Evolutionary conservation across 176 grass and related monocot genomes (phyloP), one percentile per base, ranked within the genome.

Genomic region (Carex myosuroides): DNA sequence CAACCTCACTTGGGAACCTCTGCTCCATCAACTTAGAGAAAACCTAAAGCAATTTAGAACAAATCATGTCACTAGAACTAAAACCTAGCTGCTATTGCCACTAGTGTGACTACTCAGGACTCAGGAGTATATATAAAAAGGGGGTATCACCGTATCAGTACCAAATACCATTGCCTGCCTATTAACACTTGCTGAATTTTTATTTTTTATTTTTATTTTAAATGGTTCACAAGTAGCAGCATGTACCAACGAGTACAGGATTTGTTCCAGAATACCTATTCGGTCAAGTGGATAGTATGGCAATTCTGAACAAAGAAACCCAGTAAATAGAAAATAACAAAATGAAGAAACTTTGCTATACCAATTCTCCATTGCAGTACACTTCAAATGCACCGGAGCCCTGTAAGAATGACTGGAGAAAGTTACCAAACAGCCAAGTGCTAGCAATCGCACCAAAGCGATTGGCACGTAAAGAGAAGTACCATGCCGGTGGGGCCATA

Each of bases 301-400:
- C 14, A 78, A 57, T 78, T 5, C 26, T 57, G 6, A 78, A 78
- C 6, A 58, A 86, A 60, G 11, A 64, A 72, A 42, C 41, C 22
- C 0, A 4, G 24, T 77, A 56, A 18, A 78, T 33, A 56, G 24
- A 78, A 78, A 78, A 78, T 29, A 57, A 54, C 33, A 73, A 76
- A 83, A 39, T 82, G 62, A 87, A 32, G 20, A 78, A 84, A 72
- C 85, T 33, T 78, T 55, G 48, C 72, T 17, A 81, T 98, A 98
- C 95, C 91, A 98, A 81, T 57, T 98, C 91, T 13, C 93, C 96
- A 17, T 98, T 90, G 88, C 89, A 98, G 85, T 88, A 95, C 86
- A 98, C 95, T 88, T 98, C 95, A 81, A 98, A 98, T 37, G 95
- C 95, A 41, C 95, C 95, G 65, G 95, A 95, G 87, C 92, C 95